A percentile compares a stretch with the other conserved stretches of the same genome.
These are phyloP conservation scores for Oryza coarctata DNA, from an alignment of 176 grass and related monocot genomes.

Conservation along the genomic window DNA sequence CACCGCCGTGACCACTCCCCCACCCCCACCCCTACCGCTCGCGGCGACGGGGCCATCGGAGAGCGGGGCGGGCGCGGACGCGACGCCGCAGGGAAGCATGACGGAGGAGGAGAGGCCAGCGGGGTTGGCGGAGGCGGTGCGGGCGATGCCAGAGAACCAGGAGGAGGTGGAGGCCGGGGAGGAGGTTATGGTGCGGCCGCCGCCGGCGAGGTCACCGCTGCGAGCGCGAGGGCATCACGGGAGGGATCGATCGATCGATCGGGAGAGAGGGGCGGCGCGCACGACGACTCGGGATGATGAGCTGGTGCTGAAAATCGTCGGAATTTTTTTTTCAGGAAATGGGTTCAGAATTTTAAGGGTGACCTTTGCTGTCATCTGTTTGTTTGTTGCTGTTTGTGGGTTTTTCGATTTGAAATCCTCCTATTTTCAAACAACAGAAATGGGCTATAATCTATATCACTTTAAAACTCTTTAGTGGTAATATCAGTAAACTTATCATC, in stretches of 20 bases:
- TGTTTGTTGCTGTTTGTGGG: too few species aligned
- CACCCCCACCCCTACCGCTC: not conserved
- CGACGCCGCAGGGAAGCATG: constrained; percentile 43
- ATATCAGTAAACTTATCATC: too few species aligned
- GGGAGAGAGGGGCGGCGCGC: too few species aligned
- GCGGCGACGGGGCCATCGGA: constrained; percentile 25
- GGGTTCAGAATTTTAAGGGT: not conserved
- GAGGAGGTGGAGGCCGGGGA: constrained; percentile 52
- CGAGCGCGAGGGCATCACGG: constrained; percentile 29
- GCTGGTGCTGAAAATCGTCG: not conserved
- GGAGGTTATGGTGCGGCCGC: constrained; percentile 39
- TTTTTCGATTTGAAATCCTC: too few species aligned
- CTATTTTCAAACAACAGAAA: too few species aligned
- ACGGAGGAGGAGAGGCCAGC: constrained; percentile 17
- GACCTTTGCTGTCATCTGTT: not conserved
- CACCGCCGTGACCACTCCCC: constrained; percentile 3
- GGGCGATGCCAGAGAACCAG: constrained; percentile 76
- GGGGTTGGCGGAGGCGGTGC: constrained; percentile 1
- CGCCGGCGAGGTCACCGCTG: constrained; percentile 29
- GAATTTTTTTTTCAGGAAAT: too few species aligned
- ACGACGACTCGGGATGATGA: not conserved
- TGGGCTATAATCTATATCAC: too few species aligned
- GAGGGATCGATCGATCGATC: not conserved
- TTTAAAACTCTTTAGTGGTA: too few species aligned
- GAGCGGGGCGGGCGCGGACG: constrained; percentile 34